These are phyloP conservation scores for Nothophoma quercina DNA, from an alignment of 2,329 filamentous ascomycete genomes.

Conservation along the genomic window DNA sequence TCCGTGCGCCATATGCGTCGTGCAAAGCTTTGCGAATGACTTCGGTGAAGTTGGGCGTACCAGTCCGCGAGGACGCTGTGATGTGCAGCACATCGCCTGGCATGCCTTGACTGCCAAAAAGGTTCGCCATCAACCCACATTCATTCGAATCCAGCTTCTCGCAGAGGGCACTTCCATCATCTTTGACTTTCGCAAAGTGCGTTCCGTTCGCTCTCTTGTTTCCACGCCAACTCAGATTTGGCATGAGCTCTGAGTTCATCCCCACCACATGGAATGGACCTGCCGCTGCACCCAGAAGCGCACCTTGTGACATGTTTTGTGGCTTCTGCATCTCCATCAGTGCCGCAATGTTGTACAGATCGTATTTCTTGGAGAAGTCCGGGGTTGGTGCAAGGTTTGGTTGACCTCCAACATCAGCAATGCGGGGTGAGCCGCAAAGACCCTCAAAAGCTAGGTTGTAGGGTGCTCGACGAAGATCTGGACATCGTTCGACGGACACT, in stretches of 20 bases:
- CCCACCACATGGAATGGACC: constrained; percentile 26
- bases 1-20: constrained; percentile 11
- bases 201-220: constrained; percentile 17
- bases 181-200: constrained; percentile 17
- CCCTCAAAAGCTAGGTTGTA: constrained; percentile 52
- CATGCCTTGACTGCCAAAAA: constrained; percentile 21
- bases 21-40: constrained; percentile 20
- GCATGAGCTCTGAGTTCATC: constrained; percentile 25
- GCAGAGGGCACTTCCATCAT: constrained; percentile 11
- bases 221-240: constrained; percentile 23
- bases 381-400: constrained; percentile 32
- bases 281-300: constrained; percentile 26
- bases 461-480: constrained; percentile 50
- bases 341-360: constrained; percentile 14
- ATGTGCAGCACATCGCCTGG: constrained; percentile 22
- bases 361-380: constrained; percentile 16
- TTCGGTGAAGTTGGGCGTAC: constrained; percentile 24
- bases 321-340: constrained; percentile 23
- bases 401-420: constrained; percentile 57
- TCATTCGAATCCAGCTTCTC: constrained; percentile 19
- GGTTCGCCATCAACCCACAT: constrained; percentile 28
- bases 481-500: constrained; percentile 36
- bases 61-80: constrained; percentile 18
- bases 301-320: too few relatives aligned
- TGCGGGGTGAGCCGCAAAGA: constrained; percentile 49